Evolutionary conservation across 352 stramenopile species (phyloP), one percentile per base, ranked within the genome.

Genomic region (Phytophthora syringae): DNA sequence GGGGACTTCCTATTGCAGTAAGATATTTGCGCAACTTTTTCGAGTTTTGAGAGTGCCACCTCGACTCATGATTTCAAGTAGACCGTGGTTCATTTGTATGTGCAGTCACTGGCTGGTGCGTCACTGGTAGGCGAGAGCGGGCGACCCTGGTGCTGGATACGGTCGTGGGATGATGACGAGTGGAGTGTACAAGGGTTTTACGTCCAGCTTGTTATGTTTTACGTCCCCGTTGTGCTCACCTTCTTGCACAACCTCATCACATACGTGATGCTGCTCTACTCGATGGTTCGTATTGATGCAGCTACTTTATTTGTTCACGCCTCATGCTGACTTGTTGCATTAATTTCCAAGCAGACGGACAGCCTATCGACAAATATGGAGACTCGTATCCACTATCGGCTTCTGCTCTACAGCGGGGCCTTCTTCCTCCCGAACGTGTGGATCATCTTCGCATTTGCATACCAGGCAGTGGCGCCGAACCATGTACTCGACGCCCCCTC

Each of bases 141-240:
- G 0, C 60, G 84, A 0, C 82, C 82, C 7, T 93, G 85, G 84
- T 93, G 85, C 51, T 92, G 85, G 85, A 75, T 93, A 52, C 82
- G 82, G n/a, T 75, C 74, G 24, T 93, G 81, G 81, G 89, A 65
- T 70, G 72, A 79, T 44, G 77, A 71, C 49, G 59, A 82, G 45
- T 93, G 85, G 82, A 73, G 60, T 3, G 6, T 52, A 1, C 52
- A 71, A 22, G 82, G 71, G 12, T 88, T 90, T 32, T 77, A 80
- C 55, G 48, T 88, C n/a, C 81, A 93, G 47, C 60, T 93, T 21
- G 60, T 72, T 21, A 55, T 89, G 37, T 89, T 91, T 52, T 92
- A 91, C 70, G 55, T 47, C 1, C 85, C 82, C 0, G 54, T 92
- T 3, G 36, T 78, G n/a, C 28, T 84, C 9, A 64, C 76, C 2